Evolutionary conservation across 1,284 basidiomycete species (phyloP).

Genomic region (Malassezia japonica): DNA sequence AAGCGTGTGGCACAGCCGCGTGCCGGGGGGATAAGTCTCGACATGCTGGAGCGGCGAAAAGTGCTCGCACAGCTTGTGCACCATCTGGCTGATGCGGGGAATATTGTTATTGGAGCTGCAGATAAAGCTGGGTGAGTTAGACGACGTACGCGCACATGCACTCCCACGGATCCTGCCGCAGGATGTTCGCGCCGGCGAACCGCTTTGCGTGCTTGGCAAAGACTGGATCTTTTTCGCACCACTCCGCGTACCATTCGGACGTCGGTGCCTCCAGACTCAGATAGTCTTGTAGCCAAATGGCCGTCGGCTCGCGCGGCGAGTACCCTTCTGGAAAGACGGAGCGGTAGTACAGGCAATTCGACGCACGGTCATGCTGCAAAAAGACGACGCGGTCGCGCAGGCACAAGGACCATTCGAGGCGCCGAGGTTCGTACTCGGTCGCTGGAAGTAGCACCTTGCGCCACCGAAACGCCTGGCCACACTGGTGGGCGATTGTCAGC

Average conservation of each 20-base stretch:
- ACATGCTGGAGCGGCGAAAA: conserved; percentile 56
- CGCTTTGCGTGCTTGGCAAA: conserved; percentile 60
- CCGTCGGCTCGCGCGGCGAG: conserved; percentile 51
- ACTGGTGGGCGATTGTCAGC: conserved; percentile 42
- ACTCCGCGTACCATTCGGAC: conserved; percentile 64
- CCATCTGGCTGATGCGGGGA: conserved; percentile 46
- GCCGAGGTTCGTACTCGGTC: neutral
- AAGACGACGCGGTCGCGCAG: conserved; percentile 42
- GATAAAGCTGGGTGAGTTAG: conserved; percentile 61
- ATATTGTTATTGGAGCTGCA: conserved; percentile 97
- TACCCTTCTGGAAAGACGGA: conserved; percentile 17
- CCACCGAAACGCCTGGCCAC: conserved; percentile 47
- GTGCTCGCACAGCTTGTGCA: conserved; percentile 43
- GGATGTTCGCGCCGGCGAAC: conserved; percentile 58
- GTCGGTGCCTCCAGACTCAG: conserved; percentile 77
- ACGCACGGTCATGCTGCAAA: conserved; percentile 34
- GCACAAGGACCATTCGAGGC: conserved; percentile 42
- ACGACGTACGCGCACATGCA: conserved; percentile 31
- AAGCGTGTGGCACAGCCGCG: conserved; percentile 6
- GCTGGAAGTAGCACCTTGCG: conserved; percentile 27
- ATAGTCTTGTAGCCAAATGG: conserved; percentile 71
- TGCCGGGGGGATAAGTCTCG: conserved; percentile 32
- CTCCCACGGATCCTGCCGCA: conserved; percentile 87
- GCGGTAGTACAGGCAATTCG: conserved; percentile 30
- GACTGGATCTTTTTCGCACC: conserved; percentile 63